These are phyloP conservation scores for Dictyostelium purpureum DNA, from an alignment of 78 protist species.

Conservation along the genomic window DNA sequence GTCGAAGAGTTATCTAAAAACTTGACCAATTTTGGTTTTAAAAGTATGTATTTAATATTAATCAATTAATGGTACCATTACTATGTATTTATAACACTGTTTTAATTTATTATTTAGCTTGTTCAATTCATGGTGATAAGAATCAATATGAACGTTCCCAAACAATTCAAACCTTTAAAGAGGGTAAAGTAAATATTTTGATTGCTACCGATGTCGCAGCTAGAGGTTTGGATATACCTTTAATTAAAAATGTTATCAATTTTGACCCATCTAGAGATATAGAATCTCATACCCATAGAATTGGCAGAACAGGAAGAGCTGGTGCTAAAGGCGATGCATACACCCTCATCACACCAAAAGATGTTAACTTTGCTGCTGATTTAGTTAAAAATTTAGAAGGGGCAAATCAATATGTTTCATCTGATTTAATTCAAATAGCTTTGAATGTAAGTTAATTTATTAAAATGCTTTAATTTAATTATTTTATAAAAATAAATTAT, in stretches of 20 bases:
- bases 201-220: slow-evolving; percentile 94
- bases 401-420: slow-evolving; percentile 78
- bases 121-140: slow-evolving; percentile 87
- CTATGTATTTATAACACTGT: background rate
- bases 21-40: slow-evolving; percentile 18
- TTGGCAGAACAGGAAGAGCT: slow-evolving; percentile 95
- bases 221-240: slow-evolving; percentile 88
- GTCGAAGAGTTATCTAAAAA: slow-evolving; percentile 23
- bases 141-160: slow-evolving; percentile 79
- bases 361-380: slow-evolving; percentile 68
- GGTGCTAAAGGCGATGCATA: slow-evolving; percentile 87
- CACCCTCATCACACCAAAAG: slow-evolving; percentile 74
- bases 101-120: too few relatives aligned
- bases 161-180: slow-evolving; percentile 63
- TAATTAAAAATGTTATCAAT: slow-evolving; percentile 86
- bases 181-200: slow-evolving; percentile 28
- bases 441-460: too few relatives aligned
- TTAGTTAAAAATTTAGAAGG: slow-evolving; percentile 64
- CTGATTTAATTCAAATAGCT: slow-evolving; percentile 70
- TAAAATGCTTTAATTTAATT: too few relatives aligned
- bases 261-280: slow-evolving; percentile 85
- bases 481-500: too few relatives aligned
- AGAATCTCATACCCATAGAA: slow-evolving; percentile 92
- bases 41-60: background rate
- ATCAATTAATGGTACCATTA: background rate